Percentiles rank a stretch among this genome's conserved stretches.
Evolutionary conservation across 2,329 filamentous ascomycete species (phyloP).

Genomic region (Penicillium sclerotigenum): DNA sequence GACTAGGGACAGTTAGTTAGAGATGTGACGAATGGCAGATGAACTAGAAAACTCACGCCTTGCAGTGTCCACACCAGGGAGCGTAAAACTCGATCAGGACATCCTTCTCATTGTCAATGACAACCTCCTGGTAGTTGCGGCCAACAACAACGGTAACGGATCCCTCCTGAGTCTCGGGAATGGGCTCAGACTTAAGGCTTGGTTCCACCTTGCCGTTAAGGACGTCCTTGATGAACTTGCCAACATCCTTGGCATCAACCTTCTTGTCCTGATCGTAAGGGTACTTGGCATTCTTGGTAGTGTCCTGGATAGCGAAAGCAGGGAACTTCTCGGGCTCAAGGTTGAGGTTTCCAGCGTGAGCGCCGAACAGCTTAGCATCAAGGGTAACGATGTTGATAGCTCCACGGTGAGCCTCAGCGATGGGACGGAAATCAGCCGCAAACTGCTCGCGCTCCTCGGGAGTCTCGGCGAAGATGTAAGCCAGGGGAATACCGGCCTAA

Average conservation of each 20-base stretch:
- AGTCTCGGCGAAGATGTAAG: constrained; percentile 96
- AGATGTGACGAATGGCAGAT: not conserved
- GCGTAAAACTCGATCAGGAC: constrained; percentile 98
- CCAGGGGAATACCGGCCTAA: constrained; percentile 79
- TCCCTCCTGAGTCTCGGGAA: constrained; percentile 90
- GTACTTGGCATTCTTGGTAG: constrained; percentile 93
- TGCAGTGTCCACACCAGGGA: constrained; percentile 73
- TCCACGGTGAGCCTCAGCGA: constrained; percentile 90
- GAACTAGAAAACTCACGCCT: constrained; percentile 48
- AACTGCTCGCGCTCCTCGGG: constrained; percentile 81
- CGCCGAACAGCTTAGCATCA: constrained; percentile 88
- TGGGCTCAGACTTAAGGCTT: constrained; percentile 96
- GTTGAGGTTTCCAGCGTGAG: constrained; percentile 95
- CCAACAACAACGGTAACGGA: constrained; percentile 85
- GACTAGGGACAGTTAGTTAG: constrained; percentile 33
- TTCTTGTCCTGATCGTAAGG: constrained; percentile 83
- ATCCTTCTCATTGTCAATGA: constrained; percentile 92
- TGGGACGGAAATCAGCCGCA: constrained; percentile 71
- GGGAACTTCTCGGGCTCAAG: constrained; percentile 94
- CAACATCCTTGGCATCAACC: constrained; percentile 70
- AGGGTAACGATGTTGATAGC: constrained; percentile 97
- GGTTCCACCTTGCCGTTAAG: constrained; percentile 83
- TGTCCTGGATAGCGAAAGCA: constrained; percentile 95
- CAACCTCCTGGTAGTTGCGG: constrained; percentile 87
- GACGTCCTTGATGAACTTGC: constrained; percentile 82